Base-by-base conservation (phyloP, 305 asterid species). In the Coffea humblotiana region DNA sequence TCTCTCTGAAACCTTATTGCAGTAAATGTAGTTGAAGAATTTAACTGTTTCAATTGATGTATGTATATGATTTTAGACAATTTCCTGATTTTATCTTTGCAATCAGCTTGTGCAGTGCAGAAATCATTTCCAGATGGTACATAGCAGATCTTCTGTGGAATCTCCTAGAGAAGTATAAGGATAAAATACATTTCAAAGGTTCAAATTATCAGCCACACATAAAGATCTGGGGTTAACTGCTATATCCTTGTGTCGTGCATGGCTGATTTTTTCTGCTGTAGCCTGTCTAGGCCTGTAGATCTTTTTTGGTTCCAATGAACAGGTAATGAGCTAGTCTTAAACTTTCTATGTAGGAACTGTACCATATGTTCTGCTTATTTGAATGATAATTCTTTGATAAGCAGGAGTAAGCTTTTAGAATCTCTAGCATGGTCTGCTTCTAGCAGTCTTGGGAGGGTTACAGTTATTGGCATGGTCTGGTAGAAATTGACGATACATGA, bases 351-450 rank as follows among this genome's bases (percentile, higher is more conserved):
- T 61, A 43, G 25, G 48, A 45, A 58, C 16, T 71, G 75, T 11
- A 47, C 47, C n/a, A 23, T 23, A 40, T 43, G 35, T n/a, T n/a
- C 47, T 56, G 7, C 71, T 9, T 76, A 35, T 45, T 51, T 61
- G 58, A n/a, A 40, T 76, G 52, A 61, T 58, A 12, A 29, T 61
- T 40, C 27, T 75, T 75, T 60, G 58, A 54, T 69, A 40, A 71
- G 71, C 43, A 60, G 58, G 35, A 16, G 77, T n/a, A 37, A 8
- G 58, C 78, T 12, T 75, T 43, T 32, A 43, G 35, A 60, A 75
- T n/a, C 58, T 58, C 25, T 18, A 0, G 16, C 1, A 32, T 40
- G 70, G 15, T 13, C 70, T 74, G 40, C 78, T 40, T 58, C 14
- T 56, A 37, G 69, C 23, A 74, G 78, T 8, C 8, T 19, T 32